These are phyloP conservation scores for Boletus rubescentipes DNA, from an alignment of 768 basidiomycete genomes.

Conservation along the genomic window DNA sequence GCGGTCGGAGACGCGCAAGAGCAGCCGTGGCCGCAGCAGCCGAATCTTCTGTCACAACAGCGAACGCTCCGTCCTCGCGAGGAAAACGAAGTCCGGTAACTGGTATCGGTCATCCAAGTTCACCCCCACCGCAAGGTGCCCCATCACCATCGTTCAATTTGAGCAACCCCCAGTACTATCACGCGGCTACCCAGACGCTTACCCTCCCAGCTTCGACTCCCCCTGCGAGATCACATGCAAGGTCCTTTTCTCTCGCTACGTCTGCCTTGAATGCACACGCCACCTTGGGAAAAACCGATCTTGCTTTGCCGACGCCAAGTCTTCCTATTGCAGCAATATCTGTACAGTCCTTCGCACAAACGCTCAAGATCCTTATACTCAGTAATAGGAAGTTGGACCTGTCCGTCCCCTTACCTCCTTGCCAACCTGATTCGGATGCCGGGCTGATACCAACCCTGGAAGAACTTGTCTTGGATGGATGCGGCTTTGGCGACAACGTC, in stretches of 20 bases:
- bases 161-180: constrained; percentile 60
- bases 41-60: constrained; percentile 24
- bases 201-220: constrained; percentile 62
- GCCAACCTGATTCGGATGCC: constrained; percentile 28
- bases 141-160: constrained; percentile 35
- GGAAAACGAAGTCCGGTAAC: constrained; percentile 16
- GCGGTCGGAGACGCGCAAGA: constrained; percentile 63
- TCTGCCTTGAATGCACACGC: constrained; percentile 15
- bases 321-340: constrained; percentile 66
- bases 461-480: constrained; percentile 74
- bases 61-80: constrained; percentile 4
- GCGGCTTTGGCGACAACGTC: constrained; percentile 63
- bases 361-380: constrained; percentile 57
- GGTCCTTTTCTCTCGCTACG: constrained; percentile 58
- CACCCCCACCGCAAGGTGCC: constrained; percentile 22
- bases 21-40: constrained; percentile 43
- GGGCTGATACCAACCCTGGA: constrained; percentile 64
- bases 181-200: constrained; percentile 53
- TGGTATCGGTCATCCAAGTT: constrained; percentile 28
- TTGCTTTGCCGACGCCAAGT: constrained; percentile 63
- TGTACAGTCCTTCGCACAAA: constrained; percentile 57
- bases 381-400: constrained; percentile 66
- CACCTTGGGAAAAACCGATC: constrained; percentile 34
- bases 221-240: constrained; percentile 49
- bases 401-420: constrained; percentile 53